These are phyloP conservation scores for Alloascoidea africana DNA, from an alignment of 805 yeast species.

Conservation along the genomic window DNA sequence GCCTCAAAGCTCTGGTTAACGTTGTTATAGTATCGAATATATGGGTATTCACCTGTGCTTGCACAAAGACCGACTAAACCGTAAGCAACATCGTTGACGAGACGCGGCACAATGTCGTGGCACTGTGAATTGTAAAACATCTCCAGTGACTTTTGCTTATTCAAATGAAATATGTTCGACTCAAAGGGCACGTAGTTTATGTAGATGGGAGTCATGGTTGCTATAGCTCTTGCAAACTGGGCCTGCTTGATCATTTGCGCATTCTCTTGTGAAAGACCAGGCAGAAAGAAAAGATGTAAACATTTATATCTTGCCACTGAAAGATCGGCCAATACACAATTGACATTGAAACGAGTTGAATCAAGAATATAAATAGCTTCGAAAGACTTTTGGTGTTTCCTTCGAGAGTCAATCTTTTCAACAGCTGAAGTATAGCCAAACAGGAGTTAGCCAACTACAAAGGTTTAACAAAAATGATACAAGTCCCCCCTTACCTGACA, in stretches of 20 bases:
- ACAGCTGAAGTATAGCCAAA: slow-evolving; percentile 23
- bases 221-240: slow-evolving; percentile 12
- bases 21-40: slow-evolving; percentile 56
- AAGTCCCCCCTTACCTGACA: slow-evolving; percentile 11
- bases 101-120: slow-evolving; percentile 39
- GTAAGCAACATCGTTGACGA: slow-evolving; percentile 43
- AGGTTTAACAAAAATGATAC: neutral
- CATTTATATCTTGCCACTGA: slow-evolving; percentile 53
- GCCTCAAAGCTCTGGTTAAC: slow-evolving; percentile 34
- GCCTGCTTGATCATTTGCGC: slow-evolving; percentile 13
- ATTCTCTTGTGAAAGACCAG: slow-evolving; percentile 22
- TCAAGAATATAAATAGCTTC: slow-evolving; percentile 74
- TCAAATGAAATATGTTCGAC: slow-evolving; percentile 55
- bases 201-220: slow-evolving; percentile 24
- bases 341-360: slow-evolving; percentile 50
- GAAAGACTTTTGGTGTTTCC: slow-evolving; percentile 46
- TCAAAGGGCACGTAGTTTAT: slow-evolving; percentile 54
- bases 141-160: slow-evolving; percentile 44
- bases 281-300: slow-evolving; percentile 61
- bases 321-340: slow-evolving; percentile 70
- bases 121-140: slow-evolving; percentile 57
- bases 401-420: slow-evolving; percentile 43
- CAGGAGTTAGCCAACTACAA: neutral
- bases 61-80: slow-evolving; percentile 61
- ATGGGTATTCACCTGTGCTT: slow-evolving; percentile 77